phyloP scores from a whole-genome alignment of 495 filamentous ascomycete species.

The Barbatosphaeria neglecta region DNA sequence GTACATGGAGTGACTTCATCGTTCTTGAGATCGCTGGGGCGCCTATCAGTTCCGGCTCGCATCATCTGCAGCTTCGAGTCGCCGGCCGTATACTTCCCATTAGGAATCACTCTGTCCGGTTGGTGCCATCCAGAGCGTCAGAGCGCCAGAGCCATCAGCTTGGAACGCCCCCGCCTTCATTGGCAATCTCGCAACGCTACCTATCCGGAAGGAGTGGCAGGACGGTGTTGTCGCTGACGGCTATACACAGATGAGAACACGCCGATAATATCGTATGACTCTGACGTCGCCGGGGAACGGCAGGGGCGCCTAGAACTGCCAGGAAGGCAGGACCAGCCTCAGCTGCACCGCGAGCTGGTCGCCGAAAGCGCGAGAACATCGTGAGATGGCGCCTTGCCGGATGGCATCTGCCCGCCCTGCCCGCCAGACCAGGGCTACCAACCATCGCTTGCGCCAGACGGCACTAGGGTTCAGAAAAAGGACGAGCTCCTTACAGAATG shows the following conservation, averaged over 20 bases:
- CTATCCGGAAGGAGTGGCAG: background rate
- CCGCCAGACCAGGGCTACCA: background rate
- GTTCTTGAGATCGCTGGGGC: too few relatives aligned
- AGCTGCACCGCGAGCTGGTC: background rate
- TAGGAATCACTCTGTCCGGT: too few relatives aligned
- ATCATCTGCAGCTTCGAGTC: too few relatives aligned
- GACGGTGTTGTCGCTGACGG: background rate
- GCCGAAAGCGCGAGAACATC: background rate
- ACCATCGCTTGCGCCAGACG: background rate
- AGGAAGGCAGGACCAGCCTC: background rate
- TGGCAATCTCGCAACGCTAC: too few relatives aligned
- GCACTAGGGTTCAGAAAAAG: background rate
- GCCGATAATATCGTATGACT: background rate
- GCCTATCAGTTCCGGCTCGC: too few relatives aligned
- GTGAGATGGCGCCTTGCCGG: background rate
- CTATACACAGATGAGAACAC: background rate
- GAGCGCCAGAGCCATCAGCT: too few relatives aligned
- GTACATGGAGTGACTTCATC: too few relatives aligned
- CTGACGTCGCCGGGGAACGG: background rate
- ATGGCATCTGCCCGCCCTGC: too few relatives aligned
- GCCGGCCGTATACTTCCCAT: too few relatives aligned
- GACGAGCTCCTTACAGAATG: background rate
- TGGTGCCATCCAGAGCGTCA: too few relatives aligned
- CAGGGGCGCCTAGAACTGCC: background rate
- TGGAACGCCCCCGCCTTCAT: too few relatives aligned